phyloP scores from a whole-genome alignment of 2,329 filamentous ascomycete genomes.

The Amesomyces nigricolor region DNA sequence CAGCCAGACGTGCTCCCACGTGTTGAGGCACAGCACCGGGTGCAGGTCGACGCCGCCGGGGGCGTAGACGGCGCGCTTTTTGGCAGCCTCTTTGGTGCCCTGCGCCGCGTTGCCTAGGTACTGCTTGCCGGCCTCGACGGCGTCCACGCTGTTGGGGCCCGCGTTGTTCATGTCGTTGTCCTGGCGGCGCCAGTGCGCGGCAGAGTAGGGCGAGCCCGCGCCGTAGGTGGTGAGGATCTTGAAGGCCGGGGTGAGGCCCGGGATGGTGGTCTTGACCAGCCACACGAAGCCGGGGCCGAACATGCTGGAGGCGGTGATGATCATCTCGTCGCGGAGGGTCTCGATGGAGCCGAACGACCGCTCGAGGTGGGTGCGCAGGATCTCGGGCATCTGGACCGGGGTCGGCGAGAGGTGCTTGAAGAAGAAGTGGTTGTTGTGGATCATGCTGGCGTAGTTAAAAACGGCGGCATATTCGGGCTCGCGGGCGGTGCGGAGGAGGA shows the following conservation, averaged over 20 bases:
- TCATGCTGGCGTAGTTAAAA: slow-evolving; percentile 97
- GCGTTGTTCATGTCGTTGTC: slow-evolving; percentile 64
- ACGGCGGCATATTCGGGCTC: slow-evolving; percentile 68
- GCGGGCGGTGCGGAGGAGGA: slow-evolving; percentile 71
- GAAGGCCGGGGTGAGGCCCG: slow-evolving; percentile 32
- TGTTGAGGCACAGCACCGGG: slow-evolving; percentile 86
- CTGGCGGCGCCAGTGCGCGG: slow-evolving; percentile 74
- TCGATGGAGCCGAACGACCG: slow-evolving; percentile 75
- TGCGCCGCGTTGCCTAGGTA: slow-evolving; percentile 17
- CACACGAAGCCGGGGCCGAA: slow-evolving; percentile 97
- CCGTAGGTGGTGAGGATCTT: slow-evolving; percentile 84
- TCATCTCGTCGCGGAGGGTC: slow-evolving; percentile 72
- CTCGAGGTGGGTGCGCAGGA: slow-evolving; percentile 53
- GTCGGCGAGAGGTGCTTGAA: slow-evolving; percentile 51
- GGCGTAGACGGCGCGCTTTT: slow-evolving; percentile 38
- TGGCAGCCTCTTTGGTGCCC: slow-evolving; percentile 10
- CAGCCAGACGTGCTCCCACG: slow-evolving; percentile 93
- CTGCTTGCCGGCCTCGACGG: slow-evolving; percentile 29
- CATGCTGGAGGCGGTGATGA: slow-evolving; percentile 79
- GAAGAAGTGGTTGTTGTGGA: slow-evolving; percentile 85
- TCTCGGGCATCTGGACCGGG: slow-evolving; percentile 43
- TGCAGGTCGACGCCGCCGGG: slow-evolving; percentile 64
- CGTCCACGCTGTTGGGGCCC: slow-evolving; percentile 33
- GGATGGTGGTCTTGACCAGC: slow-evolving; percentile 61
- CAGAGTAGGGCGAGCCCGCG: slow-evolving; percentile 80